phyloP scores from a whole-genome alignment of 306 rosid genomes.

The Crotalaria pallida region DNA sequence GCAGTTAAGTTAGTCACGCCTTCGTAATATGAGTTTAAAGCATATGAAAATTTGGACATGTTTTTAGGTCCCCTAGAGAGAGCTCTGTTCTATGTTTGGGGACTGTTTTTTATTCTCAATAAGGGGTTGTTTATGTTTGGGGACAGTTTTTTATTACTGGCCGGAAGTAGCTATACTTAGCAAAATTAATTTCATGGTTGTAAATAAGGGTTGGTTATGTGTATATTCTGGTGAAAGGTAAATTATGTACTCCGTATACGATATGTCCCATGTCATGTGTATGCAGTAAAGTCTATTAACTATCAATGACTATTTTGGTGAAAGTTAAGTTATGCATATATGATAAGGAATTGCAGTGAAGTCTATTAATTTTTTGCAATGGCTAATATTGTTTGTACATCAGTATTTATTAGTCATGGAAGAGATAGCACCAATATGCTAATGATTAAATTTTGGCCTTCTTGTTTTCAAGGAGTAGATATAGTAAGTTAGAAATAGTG shows the following conservation, averaged over 20 bases:
- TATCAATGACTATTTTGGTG: not conserved
- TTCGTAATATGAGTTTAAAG: not conserved
- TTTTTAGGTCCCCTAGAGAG: not conserved
- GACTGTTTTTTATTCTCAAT: not conserved
- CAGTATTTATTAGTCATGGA: not conserved
- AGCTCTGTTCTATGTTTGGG: no score
- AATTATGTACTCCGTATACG: not conserved
- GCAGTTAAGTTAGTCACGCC: not conserved
- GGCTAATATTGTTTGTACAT: not conserved
- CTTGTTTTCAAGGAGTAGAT: not conserved
- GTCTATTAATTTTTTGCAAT: not conserved
- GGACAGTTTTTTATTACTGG: constrained; percentile 1
- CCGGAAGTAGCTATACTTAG: constrained; percentile 5
- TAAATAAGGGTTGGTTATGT: constrained; percentile 12
- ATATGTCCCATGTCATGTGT: no score
- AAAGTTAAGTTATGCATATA: not conserved
- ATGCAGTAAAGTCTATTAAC: not conserved
- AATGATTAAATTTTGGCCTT: constrained; percentile 12
- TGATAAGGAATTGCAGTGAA: not conserved
- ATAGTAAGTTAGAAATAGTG: not conserved
- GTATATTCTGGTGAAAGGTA: not conserved
- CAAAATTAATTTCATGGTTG: not conserved
- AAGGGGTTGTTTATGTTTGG: not conserved
- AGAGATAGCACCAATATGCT: not conserved
- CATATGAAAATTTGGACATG: not conserved